Percentiles rank a stretch among this genome's conserved stretches.
Conservation (phyloP, 2,329 filamentous ascomycete genomes). For the Exophiala phaeomuriformis region DNA sequence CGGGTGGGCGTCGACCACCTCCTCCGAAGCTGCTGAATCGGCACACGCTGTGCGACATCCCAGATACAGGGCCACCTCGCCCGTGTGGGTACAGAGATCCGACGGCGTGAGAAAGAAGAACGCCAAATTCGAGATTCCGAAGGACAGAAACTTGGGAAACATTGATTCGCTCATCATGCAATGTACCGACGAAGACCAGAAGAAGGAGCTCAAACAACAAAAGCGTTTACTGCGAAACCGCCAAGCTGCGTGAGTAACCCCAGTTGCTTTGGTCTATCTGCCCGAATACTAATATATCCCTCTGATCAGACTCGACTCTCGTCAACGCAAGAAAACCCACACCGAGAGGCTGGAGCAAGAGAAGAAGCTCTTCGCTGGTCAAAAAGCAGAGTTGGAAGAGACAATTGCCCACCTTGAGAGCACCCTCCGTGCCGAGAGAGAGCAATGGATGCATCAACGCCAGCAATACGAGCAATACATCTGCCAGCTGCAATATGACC, state of each 20-base stretch:
- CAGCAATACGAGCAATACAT: constrained; percentile 70
- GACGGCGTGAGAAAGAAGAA: constrained; percentile 99
- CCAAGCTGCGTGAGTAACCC: constrained; percentile 77
- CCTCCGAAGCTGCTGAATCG: constrained; percentile 42
- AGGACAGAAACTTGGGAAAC: constrained; percentile 85
- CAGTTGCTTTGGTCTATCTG: constrained; percentile 27
- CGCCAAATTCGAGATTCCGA: constrained; percentile 91
- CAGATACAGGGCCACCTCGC: constrained; percentile 53
- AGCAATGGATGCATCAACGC: constrained; percentile 60
- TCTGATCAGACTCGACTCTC: constrained; percentile 70
- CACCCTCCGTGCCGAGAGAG: constrained; percentile 41
- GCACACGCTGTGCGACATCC: constrained; percentile 31
- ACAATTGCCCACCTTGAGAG: constrained; percentile 47
- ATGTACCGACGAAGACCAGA: constrained; percentile 76
- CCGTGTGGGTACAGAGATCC: constrained; percentile 58
- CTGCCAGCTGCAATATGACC: constrained; percentile 71
- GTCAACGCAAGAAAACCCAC: constrained; percentile 96
- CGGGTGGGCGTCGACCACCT: constrained; percentile 40
- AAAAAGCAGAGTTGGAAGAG: constrained; percentile 72
- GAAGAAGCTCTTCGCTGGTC: constrained; percentile 79
- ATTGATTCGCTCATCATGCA: constrained; percentile 88
- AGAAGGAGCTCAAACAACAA: constrained; percentile 98
- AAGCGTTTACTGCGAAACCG: constrained; percentile 91
- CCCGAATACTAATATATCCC: constrained; percentile 22
- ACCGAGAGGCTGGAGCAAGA: constrained; percentile 94